These are phyloP conservation scores for Candida sp. DNA, from an alignment of 1,139 yeast species.

Conservation along the genomic window DNA sequence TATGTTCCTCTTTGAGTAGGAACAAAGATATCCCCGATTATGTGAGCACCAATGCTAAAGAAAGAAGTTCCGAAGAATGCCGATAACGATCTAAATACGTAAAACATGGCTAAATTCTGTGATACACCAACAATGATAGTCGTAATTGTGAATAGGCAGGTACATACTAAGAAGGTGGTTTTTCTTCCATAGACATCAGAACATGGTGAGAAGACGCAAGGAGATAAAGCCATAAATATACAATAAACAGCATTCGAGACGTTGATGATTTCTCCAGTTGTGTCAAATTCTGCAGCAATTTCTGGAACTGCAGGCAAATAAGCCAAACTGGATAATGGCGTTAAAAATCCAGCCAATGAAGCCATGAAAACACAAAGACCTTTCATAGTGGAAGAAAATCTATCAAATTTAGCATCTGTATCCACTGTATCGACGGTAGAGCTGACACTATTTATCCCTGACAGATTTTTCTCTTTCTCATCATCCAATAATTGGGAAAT, in stretches of 20 bases:
- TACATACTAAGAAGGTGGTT: slow-evolving; percentile 35
- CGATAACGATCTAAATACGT: slow-evolving; percentile 41
- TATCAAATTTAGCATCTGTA: slow-evolving; percentile 2
- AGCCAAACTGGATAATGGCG: slow-evolving; percentile 41
- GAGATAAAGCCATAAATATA: slow-evolving; percentile 48
- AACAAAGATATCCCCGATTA: slow-evolving; percentile 42
- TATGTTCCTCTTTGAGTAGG: slow-evolving; percentile 47
- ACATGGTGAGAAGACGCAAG: slow-evolving; percentile 45
- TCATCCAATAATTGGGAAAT: not conserved
- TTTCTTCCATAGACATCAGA: slow-evolving; percentile 50
- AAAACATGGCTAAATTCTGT: slow-evolving; percentile 48
- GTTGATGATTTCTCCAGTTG: slow-evolving; percentile 44
- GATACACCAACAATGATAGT: slow-evolving; percentile 41
- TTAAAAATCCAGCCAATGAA: slow-evolving; percentile 26
- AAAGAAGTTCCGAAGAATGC: slow-evolving; percentile 53
- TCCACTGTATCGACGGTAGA: slow-evolving; percentile 1
- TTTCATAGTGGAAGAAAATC: slow-evolving; percentile 8
- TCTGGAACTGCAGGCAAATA: slow-evolving; percentile 49
- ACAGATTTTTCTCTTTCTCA: not conserved
- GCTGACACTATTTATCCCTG: not conserved
- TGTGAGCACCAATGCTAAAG: slow-evolving; percentile 44
- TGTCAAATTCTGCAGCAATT: slow-evolving; percentile 39
- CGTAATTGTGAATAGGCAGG: slow-evolving; percentile 26
- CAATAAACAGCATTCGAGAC: slow-evolving; percentile 48
- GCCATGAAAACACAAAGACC: slow-evolving; percentile 11